These are phyloP conservation scores for Trichosporon sp. DNA, from an alignment of 1,284 basidiomycete genomes.

Conservation along the genomic window DNA sequence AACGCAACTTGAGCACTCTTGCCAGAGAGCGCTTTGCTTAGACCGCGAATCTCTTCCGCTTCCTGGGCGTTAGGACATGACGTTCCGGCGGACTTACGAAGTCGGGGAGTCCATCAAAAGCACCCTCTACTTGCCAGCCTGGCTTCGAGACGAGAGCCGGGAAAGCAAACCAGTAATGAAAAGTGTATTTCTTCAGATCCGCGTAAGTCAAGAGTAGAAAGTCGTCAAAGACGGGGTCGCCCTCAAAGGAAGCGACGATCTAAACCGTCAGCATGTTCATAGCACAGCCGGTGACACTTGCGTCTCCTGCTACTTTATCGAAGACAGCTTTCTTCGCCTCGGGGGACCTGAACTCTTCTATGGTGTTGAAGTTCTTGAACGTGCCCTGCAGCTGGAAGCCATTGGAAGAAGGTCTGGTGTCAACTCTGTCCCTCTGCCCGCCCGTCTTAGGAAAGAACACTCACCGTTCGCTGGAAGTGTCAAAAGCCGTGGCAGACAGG, in stretches of 20 bases:
- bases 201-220: constrained; percentile 91
- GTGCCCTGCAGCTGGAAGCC: constrained; percentile 57
- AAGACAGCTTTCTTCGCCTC: constrained; percentile 78
- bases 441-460: background rate
- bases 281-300: constrained; percentile 28
- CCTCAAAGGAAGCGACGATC: constrained; percentile 37
- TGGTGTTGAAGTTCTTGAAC: constrained; percentile 91
- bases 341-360: constrained; percentile 87
- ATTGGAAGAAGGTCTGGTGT: constrained; percentile 34
- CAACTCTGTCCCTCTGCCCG: background rate
- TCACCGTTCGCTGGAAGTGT: constrained; percentile 25
- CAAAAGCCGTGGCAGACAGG: constrained; percentile 33
- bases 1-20: constrained; percentile 12
- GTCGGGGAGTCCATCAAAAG: constrained; percentile 14
- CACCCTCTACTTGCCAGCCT: constrained; percentile 66
- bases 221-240: constrained; percentile 57
- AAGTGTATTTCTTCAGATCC: constrained; percentile 96
- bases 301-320: constrained; percentile 62
- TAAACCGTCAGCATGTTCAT: constrained; percentile 5
- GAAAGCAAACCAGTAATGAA: constrained; percentile 97
- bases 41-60: constrained; percentile 20
- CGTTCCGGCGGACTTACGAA: constrained; percentile 13
- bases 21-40: background rate
- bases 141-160: constrained; percentile 84
- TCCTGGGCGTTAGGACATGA: constrained; percentile 24